Evolutionary conservation across 2,329 filamentous ascomycete genomes (phyloP).

Genomic region (Penicillium olsonii): DNA sequence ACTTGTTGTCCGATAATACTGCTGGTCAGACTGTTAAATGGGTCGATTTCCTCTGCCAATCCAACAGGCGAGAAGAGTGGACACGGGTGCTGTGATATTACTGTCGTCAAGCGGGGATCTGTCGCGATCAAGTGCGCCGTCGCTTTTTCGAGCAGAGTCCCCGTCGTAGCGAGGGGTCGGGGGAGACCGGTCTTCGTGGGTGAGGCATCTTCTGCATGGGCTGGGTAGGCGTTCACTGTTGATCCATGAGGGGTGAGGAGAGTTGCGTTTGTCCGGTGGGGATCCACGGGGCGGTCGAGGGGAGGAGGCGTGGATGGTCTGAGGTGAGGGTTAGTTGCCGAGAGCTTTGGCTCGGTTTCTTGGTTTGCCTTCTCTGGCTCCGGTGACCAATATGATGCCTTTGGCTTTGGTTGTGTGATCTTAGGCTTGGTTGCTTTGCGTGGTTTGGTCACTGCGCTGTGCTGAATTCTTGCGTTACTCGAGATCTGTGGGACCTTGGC

Average conservation of each 20-base stretch:
- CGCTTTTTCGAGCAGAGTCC: slow-evolving; percentile 73
- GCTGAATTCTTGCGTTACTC: slow-evolving; percentile 24
- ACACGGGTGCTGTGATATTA: slow-evolving; percentile 77
- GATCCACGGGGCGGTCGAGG: slow-evolving; percentile 48
- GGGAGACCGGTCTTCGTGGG: slow-evolving; percentile 44
- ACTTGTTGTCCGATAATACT: slow-evolving; percentile 97
- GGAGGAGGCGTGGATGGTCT: slow-evolving; percentile 50
- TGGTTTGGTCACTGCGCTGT: slow-evolving; percentile 32
- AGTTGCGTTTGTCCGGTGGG: slow-evolving; percentile 50
- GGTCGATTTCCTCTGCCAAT: slow-evolving; percentile 81
- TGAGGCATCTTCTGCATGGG: slow-evolving; percentile 36
- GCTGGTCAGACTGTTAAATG: slow-evolving; percentile 78
- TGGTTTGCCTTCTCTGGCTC: slow-evolving; percentile 26
- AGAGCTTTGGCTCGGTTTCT: slow-evolving; percentile 33
- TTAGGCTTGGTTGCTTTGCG: slow-evolving; percentile 22
- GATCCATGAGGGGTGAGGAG: slow-evolving; percentile 51
- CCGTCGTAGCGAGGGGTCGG: slow-evolving; percentile 61
- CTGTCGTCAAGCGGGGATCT: slow-evolving; percentile 69
- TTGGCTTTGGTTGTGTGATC: slow-evolving; percentile 8
- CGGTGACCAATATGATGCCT: slow-evolving; percentile 23
- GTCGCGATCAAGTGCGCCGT: slow-evolving; percentile 71
- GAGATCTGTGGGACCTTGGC: slow-evolving; percentile 21
- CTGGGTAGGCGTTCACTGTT: slow-evolving; percentile 52
- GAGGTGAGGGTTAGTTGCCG: slow-evolving; percentile 31
- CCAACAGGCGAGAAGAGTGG: slow-evolving; percentile 78